These are phyloP conservation scores for Camellia sinensis DNA, from an alignment of 148 eudicot genomes.

Conservation along the genomic window DNA sequence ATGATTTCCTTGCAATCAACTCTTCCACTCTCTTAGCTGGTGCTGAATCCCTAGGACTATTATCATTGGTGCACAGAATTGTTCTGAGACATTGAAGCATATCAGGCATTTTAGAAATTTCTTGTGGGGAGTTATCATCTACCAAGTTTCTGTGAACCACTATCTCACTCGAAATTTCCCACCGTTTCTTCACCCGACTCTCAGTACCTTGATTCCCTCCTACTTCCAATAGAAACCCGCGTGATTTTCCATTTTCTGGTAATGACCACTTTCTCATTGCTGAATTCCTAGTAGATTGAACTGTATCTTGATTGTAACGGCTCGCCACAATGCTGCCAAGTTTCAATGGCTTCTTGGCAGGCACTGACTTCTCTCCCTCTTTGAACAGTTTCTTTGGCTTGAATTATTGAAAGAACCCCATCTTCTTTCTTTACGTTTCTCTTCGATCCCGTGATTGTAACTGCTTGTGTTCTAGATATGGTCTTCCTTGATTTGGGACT, in stretches of 20 bases:
- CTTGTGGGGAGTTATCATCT: slow-evolving; percentile 21
- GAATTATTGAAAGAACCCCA: slow-evolving; percentile 42
- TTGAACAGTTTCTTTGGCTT: slow-evolving; percentile 79
- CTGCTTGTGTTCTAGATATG: slow-evolving; percentile 42
- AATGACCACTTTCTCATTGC: slow-evolving; percentile 68
- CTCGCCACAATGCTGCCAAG: slow-evolving; percentile 75
- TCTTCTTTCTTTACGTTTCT: slow-evolving; percentile 69
- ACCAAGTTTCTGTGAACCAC: slow-evolving; percentile 18
- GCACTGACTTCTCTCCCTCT: slow-evolving; percentile 53
- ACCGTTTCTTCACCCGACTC: slow-evolving; percentile 50
- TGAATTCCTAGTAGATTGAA: slow-evolving; percentile 33
- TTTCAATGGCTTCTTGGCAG: slow-evolving; percentile 57
- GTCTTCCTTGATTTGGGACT: slow-evolving; percentile 64
- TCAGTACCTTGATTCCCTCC: slow-evolving; percentile 24
- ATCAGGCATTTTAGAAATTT: slow-evolving; percentile 20
- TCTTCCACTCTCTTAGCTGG: slow-evolving; percentile 68
- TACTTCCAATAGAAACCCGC: slow-evolving; percentile 17
- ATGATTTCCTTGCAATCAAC: slow-evolving; percentile 55
- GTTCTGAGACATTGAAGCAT: no score
- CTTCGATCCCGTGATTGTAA: slow-evolving; percentile 54
- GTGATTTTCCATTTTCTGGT: slow-evolving; percentile 55
- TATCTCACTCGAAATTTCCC: slow-evolving; percentile 52
- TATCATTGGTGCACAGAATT: slow-evolving; percentile 17
- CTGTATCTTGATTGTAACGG: slow-evolving; percentile 55
- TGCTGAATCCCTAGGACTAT: slow-evolving; percentile 68